Conservation (phyloP, 805 yeast genomes). For the Metschnikowia amazonensis region DNA sequence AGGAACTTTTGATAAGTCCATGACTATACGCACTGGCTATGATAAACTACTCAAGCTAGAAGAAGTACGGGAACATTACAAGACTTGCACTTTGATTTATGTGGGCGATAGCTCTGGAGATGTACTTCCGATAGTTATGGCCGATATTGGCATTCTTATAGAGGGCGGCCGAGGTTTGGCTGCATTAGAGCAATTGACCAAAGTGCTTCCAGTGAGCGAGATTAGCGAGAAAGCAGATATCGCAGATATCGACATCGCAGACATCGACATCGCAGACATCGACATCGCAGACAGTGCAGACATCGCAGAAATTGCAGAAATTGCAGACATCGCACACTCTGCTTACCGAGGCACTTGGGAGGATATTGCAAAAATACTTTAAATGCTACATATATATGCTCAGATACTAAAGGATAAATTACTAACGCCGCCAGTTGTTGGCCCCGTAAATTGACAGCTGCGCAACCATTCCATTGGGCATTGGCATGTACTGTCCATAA, state of each 20-base stretch:
- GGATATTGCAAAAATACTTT: not conserved
- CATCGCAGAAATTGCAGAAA: too few species aligned
- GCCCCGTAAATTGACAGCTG: conserved; percentile 21
- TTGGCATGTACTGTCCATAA: conserved; percentile 36
- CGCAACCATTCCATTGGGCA: conserved; percentile 30
- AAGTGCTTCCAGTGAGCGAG: not conserved
- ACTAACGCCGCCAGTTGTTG: conserved; percentile 17
- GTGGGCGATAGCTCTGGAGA: conserved; percentile 67
- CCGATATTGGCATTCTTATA: conserved; percentile 47
- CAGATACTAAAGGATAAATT: not conserved
- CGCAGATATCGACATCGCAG: too few species aligned
- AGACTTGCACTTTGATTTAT: conserved; percentile 32
- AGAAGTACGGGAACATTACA: conserved; percentile 9
- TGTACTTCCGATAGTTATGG: conserved; percentile 39
- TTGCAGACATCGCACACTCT: not conserved
- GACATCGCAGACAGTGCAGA: too few species aligned
- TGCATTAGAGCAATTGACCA: conserved; percentile 2
- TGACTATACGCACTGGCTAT: conserved; percentile 45
- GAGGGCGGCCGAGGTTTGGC: conserved; percentile 24
- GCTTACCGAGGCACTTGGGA: conserved; percentile 8
- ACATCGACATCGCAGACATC: too few species aligned
- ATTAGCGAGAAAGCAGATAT: too few species aligned
- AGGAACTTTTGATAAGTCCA: conserved; percentile 24
- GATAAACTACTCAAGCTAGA: conserved; percentile 41
- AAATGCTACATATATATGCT: not conserved